These are phyloP conservation scores for Citrullus amarus DNA, from an alignment of 306 rosid genomes.

Conservation along the genomic window DNA sequence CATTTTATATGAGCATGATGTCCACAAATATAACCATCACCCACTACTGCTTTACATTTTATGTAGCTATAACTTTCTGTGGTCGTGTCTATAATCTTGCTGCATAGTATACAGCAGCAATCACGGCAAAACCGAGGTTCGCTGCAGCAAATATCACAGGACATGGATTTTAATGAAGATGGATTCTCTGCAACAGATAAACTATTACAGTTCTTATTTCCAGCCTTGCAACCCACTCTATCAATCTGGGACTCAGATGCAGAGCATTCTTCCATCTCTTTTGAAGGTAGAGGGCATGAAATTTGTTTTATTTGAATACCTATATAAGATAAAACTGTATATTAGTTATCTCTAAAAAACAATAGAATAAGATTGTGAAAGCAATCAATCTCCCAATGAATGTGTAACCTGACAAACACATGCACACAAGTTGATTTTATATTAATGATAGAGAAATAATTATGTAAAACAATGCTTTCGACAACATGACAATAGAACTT, in stretches of 20 bases:
- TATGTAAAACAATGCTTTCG: not conserved
- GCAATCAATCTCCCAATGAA: not conserved
- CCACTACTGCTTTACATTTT: slow-evolving; percentile 33
- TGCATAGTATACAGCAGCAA: slow-evolving; percentile 77
- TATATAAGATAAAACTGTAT: slow-evolving; percentile 14
- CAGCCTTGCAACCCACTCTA: slow-evolving; percentile 40
- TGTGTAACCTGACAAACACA: not conserved
- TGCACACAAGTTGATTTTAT: not conserved
- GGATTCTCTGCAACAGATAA: slow-evolving; percentile 21
- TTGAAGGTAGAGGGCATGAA: slow-evolving; percentile 31
- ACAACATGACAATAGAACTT: not conserved
- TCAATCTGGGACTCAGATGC: slow-evolving; percentile 20
- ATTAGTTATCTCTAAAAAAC: not conserved
- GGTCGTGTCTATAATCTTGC: slow-evolving; percentile 36
- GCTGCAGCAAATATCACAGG: slow-evolving; percentile 66
- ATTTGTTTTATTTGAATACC: slow-evolving; percentile 14
- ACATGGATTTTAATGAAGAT: slow-evolving; percentile 23
- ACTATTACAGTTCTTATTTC: slow-evolving; percentile 49
- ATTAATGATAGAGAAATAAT: not conserved
- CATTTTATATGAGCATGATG: slow-evolving; percentile 77
- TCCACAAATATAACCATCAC: slow-evolving; percentile 43
- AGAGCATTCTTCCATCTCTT: slow-evolving; percentile 20
- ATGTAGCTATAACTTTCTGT: slow-evolving; percentile 55
- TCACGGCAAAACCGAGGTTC: slow-evolving; percentile 67
- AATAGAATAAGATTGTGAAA: not conserved